Evolutionary conservation across 2,329 filamentous ascomycete species (phyloP).

Genomic region (Alternaria postmessia): DNA sequence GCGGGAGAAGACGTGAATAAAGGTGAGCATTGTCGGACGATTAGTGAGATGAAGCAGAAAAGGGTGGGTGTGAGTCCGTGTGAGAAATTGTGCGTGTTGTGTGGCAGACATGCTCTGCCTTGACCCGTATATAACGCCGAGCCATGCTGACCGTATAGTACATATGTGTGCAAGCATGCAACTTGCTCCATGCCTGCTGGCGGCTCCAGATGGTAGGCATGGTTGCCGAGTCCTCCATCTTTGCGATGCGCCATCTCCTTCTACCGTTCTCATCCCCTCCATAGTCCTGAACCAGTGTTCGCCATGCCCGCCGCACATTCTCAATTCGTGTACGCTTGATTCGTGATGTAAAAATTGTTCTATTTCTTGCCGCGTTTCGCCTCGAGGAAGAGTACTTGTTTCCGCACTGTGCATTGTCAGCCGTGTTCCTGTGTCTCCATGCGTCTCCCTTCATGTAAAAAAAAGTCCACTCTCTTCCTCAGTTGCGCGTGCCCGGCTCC

Average conservation of each 20-base stretch:
- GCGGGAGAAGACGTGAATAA: background rate
- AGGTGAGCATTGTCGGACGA: background rate
- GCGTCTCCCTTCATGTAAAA: background rate
- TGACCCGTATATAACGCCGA: conserved; percentile 33
- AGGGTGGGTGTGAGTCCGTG: background rate
- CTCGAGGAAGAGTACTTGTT: conserved; percentile 95
- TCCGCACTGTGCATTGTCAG: conserved; percentile 71
- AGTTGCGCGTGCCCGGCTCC: background rate
- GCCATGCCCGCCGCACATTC: background rate
- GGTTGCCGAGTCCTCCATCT: background rate
- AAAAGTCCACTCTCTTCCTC: background rate
- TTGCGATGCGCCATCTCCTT: background rate
- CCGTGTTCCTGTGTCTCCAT: background rate
- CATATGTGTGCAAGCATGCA: conserved; percentile 30
- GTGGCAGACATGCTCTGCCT: background rate
- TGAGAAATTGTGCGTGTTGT: background rate
- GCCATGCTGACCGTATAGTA: conserved; percentile 40
- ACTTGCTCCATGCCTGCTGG: background rate
- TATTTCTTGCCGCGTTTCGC: conserved; percentile 77
- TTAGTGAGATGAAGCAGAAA: background rate
- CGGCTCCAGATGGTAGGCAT: background rate
- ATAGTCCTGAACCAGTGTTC: background rate
- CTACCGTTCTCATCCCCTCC: background rate
- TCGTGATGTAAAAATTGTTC: background rate
- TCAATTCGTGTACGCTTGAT: background rate